Base-by-base conservation (phyloP, 139 green algal genomes). In the Chlorella vulgaris region DNA sequence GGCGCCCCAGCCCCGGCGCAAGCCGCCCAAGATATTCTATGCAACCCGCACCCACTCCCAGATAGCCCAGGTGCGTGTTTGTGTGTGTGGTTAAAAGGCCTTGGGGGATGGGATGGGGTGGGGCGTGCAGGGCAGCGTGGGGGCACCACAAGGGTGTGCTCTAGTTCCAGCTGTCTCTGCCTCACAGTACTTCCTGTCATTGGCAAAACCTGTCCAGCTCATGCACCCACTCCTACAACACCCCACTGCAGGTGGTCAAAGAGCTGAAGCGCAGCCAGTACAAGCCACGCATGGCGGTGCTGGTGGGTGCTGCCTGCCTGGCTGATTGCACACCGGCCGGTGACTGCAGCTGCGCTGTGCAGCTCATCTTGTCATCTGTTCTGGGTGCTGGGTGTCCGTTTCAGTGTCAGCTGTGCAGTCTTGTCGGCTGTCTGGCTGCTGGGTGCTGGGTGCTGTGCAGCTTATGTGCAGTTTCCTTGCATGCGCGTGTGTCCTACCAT, bases 41-140 rank as follows among this genome's bases (percentile, higher is more conserved):
- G 90, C 91, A 50, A 96, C 95, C 0, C 84, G 96, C 28, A 99
- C 96, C 18, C 96, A 99, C 82, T 94, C 89, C 31, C 96, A 99
- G 89, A 96, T 99, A n/a, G 89, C 90, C 2, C 96, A 99, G 91
- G 93, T 91, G 40, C 35, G 73, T 38, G 47, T 4, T 10, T 10
- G 15, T 58, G 15, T 58, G 15, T 58, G 15, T 58, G 47, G 47
- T 58, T 15, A 58, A 10, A 58, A 58, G 13, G 47, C 47, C 15
- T 58, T 58, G 47, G 10, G 47, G 47, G n/a, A n/a, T n/a, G n/a
- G 10, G 47, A 58, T 58, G 15, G 10, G 47, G 47, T 58, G 47
- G 47, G n/a, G n/a, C n/a, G n/a, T n/a, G n/a, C 15, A 58, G 47
- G 13, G 47, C 10, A 58, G 47, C 13, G 47, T 58, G 47, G 13